Base-by-base conservation (phyloP, 495 filamentous ascomycete species). In the Haplographium delicatum region DNA sequence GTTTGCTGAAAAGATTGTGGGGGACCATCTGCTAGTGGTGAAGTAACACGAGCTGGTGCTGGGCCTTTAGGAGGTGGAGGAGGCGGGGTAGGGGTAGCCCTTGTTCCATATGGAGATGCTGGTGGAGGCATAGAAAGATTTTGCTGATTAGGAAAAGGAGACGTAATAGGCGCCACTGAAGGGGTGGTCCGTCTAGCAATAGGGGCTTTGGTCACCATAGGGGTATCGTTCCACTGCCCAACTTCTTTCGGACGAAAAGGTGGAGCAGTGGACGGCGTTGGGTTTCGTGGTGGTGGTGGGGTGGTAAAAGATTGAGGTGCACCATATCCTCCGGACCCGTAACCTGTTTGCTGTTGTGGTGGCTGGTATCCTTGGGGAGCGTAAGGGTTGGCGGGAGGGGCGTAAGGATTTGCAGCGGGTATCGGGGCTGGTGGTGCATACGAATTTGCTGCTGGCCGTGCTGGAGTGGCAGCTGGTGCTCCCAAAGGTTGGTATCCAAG, bases 171-270 rank as follows among this genome's bases (percentile, higher is more conserved):
- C 20, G 68, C 68, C 40, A 77, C 65, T 31, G 76, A 80, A 24
- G 90, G 89, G 9, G 90, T 95, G 30, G 72, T 74, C 59, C 83
- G 76, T 47, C 89, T 79, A 9, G 83, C 76, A 9, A 76, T 71
- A 22, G 84, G 79, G 33, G 84, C 72, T 63, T 91, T 94, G 24
- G 80, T 76, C 23, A 96, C 87, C 57, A 95, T 81, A 0, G 93
- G 93, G 48, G 91, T 82, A 67, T 99, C 93, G 57, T 99, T 99
- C 93, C 93, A 99, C 45, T 84, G 84, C 27, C 80, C 79, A 34
- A 81, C 78, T 50, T 85, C 82, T 50, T 79, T 80, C 52, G 77
- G 76, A 50, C 86, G 76, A 44, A 89, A 89, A 10, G 87, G 84
- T 45, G 75, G 72, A 16, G 67, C 62, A n/a, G n/a, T n/a, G 3